These are phyloP conservation scores for Hypomontagnella submonticulosa DNA, from an alignment of 495 filamentous ascomycete genomes.

Conservation along the genomic window DNA sequence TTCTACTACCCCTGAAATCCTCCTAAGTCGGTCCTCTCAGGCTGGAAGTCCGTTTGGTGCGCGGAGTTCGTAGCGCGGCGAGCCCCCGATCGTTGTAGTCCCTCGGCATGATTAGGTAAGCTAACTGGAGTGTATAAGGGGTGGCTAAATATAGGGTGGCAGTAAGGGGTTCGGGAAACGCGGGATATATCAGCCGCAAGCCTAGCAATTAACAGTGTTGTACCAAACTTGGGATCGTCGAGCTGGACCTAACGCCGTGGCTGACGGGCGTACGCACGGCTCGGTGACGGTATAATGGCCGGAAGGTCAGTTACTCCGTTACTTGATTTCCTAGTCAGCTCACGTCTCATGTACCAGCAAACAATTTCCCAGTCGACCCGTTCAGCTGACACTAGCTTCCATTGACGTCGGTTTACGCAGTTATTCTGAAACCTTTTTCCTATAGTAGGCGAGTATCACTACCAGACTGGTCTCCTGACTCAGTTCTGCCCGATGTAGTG, in stretches of 20 bases:
- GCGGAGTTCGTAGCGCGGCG: not conserved
- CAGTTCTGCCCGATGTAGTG: conserved; percentile 7
- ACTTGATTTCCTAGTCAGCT: conserved; percentile 5
- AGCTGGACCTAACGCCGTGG: conserved; percentile 8
- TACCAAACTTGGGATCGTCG: conserved; percentile 10
- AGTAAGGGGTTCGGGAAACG: no score
- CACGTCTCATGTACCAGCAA: not conserved
- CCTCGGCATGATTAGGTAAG: conserved; percentile 21
- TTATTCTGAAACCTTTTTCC: conserved; percentile 8
- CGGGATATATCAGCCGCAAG: conserved; percentile 23
- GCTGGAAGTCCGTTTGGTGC: conserved; percentile 1
- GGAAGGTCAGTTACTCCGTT: conserved; percentile 38
- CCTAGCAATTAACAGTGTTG: conserved; percentile 12
- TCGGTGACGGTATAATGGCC: conserved; percentile 33
- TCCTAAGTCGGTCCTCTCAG: not conserved
- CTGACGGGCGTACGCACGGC: conserved; percentile 17
- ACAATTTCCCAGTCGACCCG: not conserved
- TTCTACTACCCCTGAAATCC: not conserved
- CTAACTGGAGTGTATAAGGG: not conserved
- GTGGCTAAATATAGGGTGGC: not conserved
- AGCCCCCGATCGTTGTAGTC: not conserved
- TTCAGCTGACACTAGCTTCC: not conserved
- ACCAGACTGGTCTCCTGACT: conserved; percentile 17
- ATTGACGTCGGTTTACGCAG: not conserved
- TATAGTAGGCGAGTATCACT: conserved; percentile 13